A percentile compares a stretch with the other conserved stretches of the same genome.
Conservation (phyloP, 2,329 filamentous ascomycete genomes). For the Pestalotiopsis sp. region DNA sequence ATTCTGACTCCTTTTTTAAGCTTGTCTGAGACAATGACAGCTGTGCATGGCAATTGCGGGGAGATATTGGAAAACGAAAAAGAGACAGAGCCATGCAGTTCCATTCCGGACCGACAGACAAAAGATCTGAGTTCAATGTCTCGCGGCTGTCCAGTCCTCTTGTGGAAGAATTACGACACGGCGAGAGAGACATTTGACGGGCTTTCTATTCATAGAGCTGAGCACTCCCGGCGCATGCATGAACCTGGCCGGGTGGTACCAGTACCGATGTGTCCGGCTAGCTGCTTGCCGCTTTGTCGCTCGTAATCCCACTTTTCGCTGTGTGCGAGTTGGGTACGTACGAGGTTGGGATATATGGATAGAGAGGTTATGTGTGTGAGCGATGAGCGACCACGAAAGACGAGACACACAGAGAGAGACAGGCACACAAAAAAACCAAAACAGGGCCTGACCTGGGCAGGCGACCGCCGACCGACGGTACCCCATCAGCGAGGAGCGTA, state of each 20-base stretch:
- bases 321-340: not conserved
- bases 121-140: slow-evolving; percentile 5
- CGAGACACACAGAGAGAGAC: not conserved
- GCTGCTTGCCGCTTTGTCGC: slow-evolving; percentile 8
- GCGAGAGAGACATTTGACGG: not conserved
- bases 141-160: slow-evolving; percentile 1
- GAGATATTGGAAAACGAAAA: not conserved
- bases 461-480: not conserved
- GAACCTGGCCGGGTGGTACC: not conserved
- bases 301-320: not conserved
- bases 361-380: not conserved
- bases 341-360: not conserved
- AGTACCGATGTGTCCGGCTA: slow-evolving; percentile 1
- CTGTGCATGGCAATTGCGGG: slow-evolving; percentile 8
- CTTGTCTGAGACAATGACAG: slow-evolving; percentile 12
- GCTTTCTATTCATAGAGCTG: slow-evolving; percentile 3
- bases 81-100: not conserved
- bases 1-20: slow-evolving; percentile 8
- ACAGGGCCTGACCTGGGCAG: not conserved
- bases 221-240: not conserved
- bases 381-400: not conserved
- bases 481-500: not conserved
- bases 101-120: not conserved
- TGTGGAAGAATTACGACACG: not conserved
- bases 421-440: not conserved